phyloP scores from a whole-genome alignment of 768 basidiomycete genomes.

The Serendipita vermifera region DNA sequence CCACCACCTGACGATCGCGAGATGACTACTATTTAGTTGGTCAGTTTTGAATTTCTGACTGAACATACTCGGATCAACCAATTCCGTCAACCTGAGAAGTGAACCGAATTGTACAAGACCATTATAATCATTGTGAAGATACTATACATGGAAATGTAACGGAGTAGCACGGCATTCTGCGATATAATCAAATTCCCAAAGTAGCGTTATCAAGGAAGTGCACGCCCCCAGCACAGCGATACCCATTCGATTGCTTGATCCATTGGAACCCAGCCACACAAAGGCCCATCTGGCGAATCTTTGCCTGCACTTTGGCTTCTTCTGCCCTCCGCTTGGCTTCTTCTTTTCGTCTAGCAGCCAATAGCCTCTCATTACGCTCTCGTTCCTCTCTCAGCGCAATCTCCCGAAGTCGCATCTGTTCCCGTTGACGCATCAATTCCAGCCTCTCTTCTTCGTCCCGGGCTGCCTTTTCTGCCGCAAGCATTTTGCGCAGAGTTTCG shows the following conservation, averaged over 20 bases:
- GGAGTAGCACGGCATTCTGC: background rate
- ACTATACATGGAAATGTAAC: background rate
- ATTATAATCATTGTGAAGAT: background rate
- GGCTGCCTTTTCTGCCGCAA: slow-evolving; percentile 20
- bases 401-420: slow-evolving; percentile 23
- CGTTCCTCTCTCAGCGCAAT: slow-evolving; percentile 20
- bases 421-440: slow-evolving; percentile 19
- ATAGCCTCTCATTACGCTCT: slow-evolving; percentile 22
- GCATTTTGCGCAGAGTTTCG: slow-evolving; percentile 18
- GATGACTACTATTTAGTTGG: too few species aligned
- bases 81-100: too few species aligned
- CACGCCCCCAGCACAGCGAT: slow-evolving; percentile 35
- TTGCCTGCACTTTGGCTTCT: slow-evolving; percentile 33
- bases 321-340: slow-evolving; percentile 22
- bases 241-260: slow-evolving; percentile 31
- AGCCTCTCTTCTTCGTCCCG: slow-evolving; percentile 15
- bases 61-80: too few species aligned
- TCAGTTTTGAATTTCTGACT: too few species aligned
- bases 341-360: slow-evolving; percentile 21
- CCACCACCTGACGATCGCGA: too few species aligned
- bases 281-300: slow-evolving; percentile 35
- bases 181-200: slow-evolving; percentile 20
- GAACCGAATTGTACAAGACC: background rate
- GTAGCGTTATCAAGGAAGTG: slow-evolving; percentile 29
- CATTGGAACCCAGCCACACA: slow-evolving; percentile 37